Conservation (phyloP, 108 stramenopile genomes). For the Cyclotella atomus region DNA sequence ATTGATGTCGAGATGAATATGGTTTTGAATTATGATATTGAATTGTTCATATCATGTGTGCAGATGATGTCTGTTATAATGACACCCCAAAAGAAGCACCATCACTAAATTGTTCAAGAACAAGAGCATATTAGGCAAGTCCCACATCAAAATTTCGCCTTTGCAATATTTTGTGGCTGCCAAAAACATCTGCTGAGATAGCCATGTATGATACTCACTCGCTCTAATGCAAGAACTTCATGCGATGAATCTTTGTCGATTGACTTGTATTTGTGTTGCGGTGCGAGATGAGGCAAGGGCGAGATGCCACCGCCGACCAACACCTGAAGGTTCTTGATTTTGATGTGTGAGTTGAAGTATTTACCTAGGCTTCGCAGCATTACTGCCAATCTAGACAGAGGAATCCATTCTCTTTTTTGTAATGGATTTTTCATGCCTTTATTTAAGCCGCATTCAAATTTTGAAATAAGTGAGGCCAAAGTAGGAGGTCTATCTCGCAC, state of each 20-base stretch:
- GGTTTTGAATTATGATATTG: not conserved
- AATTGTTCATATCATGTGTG: not conserved
- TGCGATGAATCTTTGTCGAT: not conserved
- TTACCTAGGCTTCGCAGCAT: too few relatives aligned
- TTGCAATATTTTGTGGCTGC: not conserved
- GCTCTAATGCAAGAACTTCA: not conserved
- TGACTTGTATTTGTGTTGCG: not conserved
- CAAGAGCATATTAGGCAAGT: not conserved
- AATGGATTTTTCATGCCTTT: too few relatives aligned
- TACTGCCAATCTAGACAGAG: too few relatives aligned
- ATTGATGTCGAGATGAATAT: not conserved
- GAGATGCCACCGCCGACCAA: too few relatives aligned
- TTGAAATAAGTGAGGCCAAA: too few relatives aligned
- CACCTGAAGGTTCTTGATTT: too few relatives aligned
- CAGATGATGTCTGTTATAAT: not conserved
- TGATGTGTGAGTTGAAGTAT: too few relatives aligned
- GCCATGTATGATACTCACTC: not conserved
- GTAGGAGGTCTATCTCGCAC: too few relatives aligned
- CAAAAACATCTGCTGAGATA: not conserved
- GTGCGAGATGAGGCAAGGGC: too few relatives aligned
- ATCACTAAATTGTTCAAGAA: conserved; percentile 8
- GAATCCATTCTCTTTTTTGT: too few relatives aligned
- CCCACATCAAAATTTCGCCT: conserved; percentile 7
- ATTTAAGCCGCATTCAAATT: too few relatives aligned
- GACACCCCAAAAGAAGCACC: not conserved